Evolutionary conservation across 176 grass and related monocot genomes (phyloP).

Genomic region (Aegilops tauschii): DNA sequence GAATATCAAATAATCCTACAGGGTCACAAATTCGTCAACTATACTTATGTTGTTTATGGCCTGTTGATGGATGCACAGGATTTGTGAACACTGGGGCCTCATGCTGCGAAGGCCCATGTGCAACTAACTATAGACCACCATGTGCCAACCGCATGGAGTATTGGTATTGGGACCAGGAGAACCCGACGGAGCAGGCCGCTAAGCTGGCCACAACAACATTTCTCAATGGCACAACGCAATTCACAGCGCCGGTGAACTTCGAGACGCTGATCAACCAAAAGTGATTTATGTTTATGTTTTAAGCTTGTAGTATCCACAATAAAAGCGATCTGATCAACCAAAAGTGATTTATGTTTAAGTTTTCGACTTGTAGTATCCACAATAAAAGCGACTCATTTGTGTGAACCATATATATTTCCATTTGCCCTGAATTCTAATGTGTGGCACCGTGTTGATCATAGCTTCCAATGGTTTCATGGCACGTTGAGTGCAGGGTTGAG

Average conservation of each 20-base stretch:
- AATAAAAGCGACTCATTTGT: not conserved
- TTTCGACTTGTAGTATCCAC: not conserved
- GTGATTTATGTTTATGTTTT: not conserved
- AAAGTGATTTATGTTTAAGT: not conserved
- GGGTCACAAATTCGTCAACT: not conserved
- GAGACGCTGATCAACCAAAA: not conserved
- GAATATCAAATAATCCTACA: not conserved
- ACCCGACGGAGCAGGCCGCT: not conserved
- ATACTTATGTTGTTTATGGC: not conserved
- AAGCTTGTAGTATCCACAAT: not conserved
- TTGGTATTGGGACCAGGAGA: conserved; percentile 16
- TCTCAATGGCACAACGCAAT: not conserved
- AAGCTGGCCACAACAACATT: conserved; percentile 12
- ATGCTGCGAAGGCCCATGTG: conserved; percentile 11
- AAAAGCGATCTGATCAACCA: not conserved
- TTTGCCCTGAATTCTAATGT: not conserved
- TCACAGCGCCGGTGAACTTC: conserved; percentile 15
- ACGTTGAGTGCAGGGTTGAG: too few species aligned
- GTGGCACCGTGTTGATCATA: not conserved
- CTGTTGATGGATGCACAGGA: not conserved
- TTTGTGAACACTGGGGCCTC: not conserved
- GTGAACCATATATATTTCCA: not conserved
- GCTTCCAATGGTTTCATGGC: not conserved
- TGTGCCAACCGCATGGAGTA: conserved; percentile 19
- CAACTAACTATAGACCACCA: not conserved